These are phyloP conservation scores for Calonectria hawksworthii DNA, from an alignment of 2,329 filamentous ascomycete species.

Conservation along the genomic window DNA sequence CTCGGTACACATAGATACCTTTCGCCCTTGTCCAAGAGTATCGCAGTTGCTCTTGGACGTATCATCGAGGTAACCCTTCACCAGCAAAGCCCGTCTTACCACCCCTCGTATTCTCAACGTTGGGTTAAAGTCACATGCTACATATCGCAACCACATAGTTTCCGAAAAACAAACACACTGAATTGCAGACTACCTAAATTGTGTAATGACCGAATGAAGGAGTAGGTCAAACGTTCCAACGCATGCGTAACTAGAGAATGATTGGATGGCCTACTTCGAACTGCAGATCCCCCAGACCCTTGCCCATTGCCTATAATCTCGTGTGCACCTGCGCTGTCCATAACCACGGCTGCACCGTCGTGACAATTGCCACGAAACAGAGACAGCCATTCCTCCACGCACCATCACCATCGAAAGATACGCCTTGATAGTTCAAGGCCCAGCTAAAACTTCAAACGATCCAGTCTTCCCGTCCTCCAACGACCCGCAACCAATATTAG, in stretches of 20 bases:
- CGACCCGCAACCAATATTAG: slow-evolving; percentile 15
- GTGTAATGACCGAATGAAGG: slow-evolving; percentile 37
- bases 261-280: slow-evolving; percentile 9
- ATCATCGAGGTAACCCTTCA: background rate
- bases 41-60: background rate
- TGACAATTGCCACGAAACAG: background rate
- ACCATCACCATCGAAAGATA: slow-evolving; percentile 19
- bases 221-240: slow-evolving; percentile 26
- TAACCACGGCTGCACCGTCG: background rate
- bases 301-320: background rate
- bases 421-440: slow-evolving; percentile 32
- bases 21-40: background rate
- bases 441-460: slow-evolving; percentile 15
- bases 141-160: background rate
- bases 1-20: background rate
- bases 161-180: slow-evolving; percentile 36
- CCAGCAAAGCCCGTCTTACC: background rate
- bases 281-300: slow-evolving; percentile 1
- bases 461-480: slow-evolving; percentile 18
- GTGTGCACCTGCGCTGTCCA: background rate
- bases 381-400: background rate
- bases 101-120: background rate
- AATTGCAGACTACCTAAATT: slow-evolving; percentile 45
- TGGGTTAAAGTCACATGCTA: background rate
- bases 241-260: slow-evolving; percentile 10